Evolutionary conservation across 2,329 filamentous ascomycete genomes (phyloP), one percentile per base, ranked within the genome.

Genomic region (Fusarium lateritium): DNA sequence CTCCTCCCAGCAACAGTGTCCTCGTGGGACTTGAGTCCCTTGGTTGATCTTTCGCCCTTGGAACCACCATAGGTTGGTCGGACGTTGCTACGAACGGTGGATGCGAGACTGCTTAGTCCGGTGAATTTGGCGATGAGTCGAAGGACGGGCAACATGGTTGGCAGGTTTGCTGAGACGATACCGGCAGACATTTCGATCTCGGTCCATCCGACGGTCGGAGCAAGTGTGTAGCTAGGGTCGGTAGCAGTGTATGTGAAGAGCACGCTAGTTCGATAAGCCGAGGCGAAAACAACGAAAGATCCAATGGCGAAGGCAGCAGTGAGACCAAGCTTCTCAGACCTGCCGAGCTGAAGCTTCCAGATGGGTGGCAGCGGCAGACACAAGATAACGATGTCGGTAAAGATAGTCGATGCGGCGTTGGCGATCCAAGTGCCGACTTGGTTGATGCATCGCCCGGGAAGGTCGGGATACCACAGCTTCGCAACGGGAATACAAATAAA

Each of bases 161-260:
- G 86, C 0, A 87, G 81, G 65, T 84, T 86, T 8, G 85, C 85
- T 0, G 84, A 85, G 43, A 86, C 78, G 65, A 88, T 85, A 50
- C 84, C 86, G 0, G 82, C 80, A 0, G 83, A 78, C 74, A 83
- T 81, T 69, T 86, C 84, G 62, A 85, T 82, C 6, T 78, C 78
- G 8, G 83, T 83, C 84, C 84, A 86, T 54, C 80, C 82, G 6
- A 82, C 79, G 0, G 82, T 80, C 2, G 79, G 80, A 0, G 82
- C 82, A 10, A 86, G 77, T 0, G 83, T 83, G 71, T 84, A 85
- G n/a, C 79, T 77, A 5, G 82, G 81, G 54, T 85, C 83, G 10
- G 50, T 47, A 38, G 57, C 49, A 15, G 66, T 67, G 72, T 84
- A 85, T 19, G 79, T 78, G 63, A 86, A 84, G 28, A 85, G 79